phyloP scores from a whole-genome alignment of 1,284 basidiomycete species.

The Rhodotorula glutinis region DNA sequence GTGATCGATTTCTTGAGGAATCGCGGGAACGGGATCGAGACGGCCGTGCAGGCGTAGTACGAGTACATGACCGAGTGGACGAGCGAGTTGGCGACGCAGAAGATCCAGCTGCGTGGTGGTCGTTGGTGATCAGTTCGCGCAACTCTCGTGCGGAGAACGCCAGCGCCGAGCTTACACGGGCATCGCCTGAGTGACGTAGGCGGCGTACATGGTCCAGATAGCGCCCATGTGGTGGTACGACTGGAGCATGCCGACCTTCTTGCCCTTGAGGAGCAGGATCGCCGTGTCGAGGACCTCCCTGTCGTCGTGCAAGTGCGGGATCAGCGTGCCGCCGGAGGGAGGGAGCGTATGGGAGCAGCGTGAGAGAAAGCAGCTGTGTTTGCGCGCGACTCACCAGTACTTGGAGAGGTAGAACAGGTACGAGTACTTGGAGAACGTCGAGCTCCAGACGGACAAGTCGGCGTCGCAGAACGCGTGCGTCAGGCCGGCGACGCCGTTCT shows the following conservation, averaged over 20 bases:
- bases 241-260: slow-evolving; percentile 44
- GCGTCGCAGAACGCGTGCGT: slow-evolving; percentile 47
- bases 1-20: slow-evolving; percentile 44
- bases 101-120: slow-evolving; percentile 25
- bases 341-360: fast-evolving
- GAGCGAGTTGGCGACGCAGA: slow-evolving; percentile 38
- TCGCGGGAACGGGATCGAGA: slow-evolving; percentile 46
- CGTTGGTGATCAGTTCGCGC: too few species aligned
- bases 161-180: slow-evolving; percentile 31
- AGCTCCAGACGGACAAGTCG: slow-evolving; percentile 43
- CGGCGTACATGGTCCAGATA: slow-evolving; percentile 47
- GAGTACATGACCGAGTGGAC: slow-evolving; percentile 42
- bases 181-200: slow-evolving; percentile 44
- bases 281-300: slow-evolving; percentile 43
- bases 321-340: neutral
- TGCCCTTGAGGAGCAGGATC: slow-evolving; percentile 49
- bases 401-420: slow-evolving; percentile 49
- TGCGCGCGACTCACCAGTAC: slow-evolving; percentile 43
- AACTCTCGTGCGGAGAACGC: too few species aligned
- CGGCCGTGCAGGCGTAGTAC: slow-evolving; percentile 45
- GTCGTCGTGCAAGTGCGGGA: too few species aligned
- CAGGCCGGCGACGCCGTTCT: slow-evolving; percentile 35
- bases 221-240: slow-evolving; percentile 35
- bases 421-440: slow-evolving; percentile 42
- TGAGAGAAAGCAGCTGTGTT: slow-evolving; percentile 4